These are phyloP conservation scores for Trichoderma sp. DNA, from an alignment of 2,329 filamentous ascomycete genomes.

Conservation along the genomic window DNA sequence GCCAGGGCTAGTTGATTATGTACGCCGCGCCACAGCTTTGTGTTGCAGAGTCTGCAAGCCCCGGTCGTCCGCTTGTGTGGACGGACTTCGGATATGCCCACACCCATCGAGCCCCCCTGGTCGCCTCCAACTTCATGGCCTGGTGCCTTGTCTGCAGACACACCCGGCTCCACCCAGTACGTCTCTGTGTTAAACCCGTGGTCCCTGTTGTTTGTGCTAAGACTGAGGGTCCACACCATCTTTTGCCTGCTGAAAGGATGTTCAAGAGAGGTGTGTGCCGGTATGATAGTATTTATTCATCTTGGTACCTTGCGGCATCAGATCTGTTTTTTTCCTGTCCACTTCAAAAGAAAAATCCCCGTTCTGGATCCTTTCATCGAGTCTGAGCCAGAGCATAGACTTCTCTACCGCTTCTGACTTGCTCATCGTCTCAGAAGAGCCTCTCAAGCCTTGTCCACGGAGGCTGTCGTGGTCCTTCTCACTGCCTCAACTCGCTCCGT, in stretches of 20 bases:
- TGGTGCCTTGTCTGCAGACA: background rate
- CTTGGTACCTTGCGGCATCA: slow-evolving; percentile 22
- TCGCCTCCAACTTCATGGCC: background rate
- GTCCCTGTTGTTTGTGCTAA: slow-evolving; percentile 15
- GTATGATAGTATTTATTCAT: slow-evolving; percentile 15
- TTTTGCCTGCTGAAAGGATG: background rate
- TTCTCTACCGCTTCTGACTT: slow-evolving; percentile 2
- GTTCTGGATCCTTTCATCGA: background rate
- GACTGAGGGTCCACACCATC: slow-evolving; percentile 12
- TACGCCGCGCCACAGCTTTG: slow-evolving; percentile 15
- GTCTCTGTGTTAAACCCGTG: background rate
- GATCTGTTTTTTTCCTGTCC: slow-evolving; percentile 3
- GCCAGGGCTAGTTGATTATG: background rate
- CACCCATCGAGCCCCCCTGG: background rate
- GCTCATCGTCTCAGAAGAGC: slow-evolving; percentile 4
- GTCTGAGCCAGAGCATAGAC: background rate
- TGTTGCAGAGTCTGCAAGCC: slow-evolving; percentile 7
- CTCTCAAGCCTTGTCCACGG: background rate
- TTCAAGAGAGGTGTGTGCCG: background rate
- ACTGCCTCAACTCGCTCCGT: background rate
- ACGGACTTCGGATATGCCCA: background rate
- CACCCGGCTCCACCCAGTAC: background rate
- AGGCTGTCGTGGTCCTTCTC: background rate
- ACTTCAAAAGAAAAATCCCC: background rate
- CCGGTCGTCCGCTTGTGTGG: slow-evolving; percentile 10